A percentile compares a stretch with the other conserved stretches of the same genome.
phyloP scores from a whole-genome alignment of 164 flowering plant species.

The Akebia trifoliata region DNA sequence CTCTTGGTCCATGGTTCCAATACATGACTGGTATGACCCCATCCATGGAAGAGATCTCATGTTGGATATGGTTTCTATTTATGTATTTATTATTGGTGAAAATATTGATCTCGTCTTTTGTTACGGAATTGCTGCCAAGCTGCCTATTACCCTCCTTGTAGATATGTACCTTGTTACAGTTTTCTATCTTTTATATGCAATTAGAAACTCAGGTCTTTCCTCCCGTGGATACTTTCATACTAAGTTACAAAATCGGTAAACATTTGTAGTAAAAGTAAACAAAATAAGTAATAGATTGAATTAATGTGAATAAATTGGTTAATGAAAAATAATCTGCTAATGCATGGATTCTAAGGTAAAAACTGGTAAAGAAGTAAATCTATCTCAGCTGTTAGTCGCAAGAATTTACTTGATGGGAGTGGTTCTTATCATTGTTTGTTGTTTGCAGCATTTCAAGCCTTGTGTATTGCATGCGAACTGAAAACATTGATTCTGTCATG shows the following conservation, averaged over 20 bases:
- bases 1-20: conserved; percentile 84
- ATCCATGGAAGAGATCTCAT: not conserved
- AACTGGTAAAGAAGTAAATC: too few relatives aligned
- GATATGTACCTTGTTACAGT: not conserved
- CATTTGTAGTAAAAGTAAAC: too few relatives aligned
- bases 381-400: not conserved
- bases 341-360: too few relatives aligned
- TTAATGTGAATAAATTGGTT: too few relatives aligned
- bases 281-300: too few relatives aligned
- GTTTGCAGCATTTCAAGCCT: conserved; percentile 72
- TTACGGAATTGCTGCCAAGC: not conserved
- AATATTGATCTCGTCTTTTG: not conserved
- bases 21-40: conserved; percentile 65
- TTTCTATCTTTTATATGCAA: not conserved
- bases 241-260: too few relatives aligned
- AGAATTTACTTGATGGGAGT: not conserved
- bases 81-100: not conserved
- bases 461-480: conserved; percentile 81
- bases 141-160: not conserved
- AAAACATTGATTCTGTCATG: conserved; percentile 78
- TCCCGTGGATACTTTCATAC: too few relatives aligned
- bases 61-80: not conserved
- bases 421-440: not conserved
- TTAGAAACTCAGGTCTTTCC: too few relatives aligned
- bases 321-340: too few relatives aligned